A percentile compares a stretch with the other conserved stretches of the same genome.
Evolutionary conservation across 345 rosid species (phyloP).

Genomic region (Boechera stricta): DNA sequence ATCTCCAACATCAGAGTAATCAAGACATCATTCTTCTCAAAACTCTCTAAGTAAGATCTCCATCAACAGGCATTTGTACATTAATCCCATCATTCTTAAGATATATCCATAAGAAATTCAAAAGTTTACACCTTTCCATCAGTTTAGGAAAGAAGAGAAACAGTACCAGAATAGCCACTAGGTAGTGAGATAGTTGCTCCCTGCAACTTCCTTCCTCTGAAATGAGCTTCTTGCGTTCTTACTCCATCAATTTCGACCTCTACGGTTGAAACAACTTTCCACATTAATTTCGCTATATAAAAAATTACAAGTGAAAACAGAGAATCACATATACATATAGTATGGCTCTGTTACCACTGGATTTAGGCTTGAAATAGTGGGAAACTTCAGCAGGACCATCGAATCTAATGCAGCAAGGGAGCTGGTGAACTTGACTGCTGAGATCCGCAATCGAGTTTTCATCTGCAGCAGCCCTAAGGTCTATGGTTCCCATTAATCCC

Average conservation of each 20-base stretch:
- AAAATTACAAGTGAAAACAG: constrained; percentile 4
- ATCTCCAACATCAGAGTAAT: background rate
- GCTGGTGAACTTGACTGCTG: constrained; percentile 64
- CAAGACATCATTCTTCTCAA: background rate
- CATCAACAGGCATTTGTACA: background rate
- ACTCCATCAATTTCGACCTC: constrained; percentile 71
- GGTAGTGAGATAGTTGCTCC: constrained; percentile 76
- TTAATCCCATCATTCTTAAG: background rate
- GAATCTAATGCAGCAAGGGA: constrained; percentile 86
- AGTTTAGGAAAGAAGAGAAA: background rate
- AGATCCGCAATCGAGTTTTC: constrained; percentile 47
- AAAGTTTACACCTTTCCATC: background rate
- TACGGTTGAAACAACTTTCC: constrained; percentile 26
- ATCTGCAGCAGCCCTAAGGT: constrained; percentile 39
- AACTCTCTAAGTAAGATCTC: background rate
- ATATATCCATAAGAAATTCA: background rate
- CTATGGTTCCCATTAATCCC: constrained; percentile 50
- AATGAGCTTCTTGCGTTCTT: constrained; percentile 70
- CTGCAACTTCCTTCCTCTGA: constrained; percentile 84
- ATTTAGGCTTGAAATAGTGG: constrained; percentile 78
- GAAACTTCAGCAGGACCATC: constrained; percentile 75
- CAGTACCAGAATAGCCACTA: constrained; percentile 70
- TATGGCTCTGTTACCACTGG: constrained; percentile 49
- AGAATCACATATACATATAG: background rate
- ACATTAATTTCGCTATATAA: constrained; percentile 1